These are phyloP conservation scores for Phytophthora niederhauseri DNA, from an alignment of 352 stramenopile genomes.

Conservation along the genomic window DNA sequence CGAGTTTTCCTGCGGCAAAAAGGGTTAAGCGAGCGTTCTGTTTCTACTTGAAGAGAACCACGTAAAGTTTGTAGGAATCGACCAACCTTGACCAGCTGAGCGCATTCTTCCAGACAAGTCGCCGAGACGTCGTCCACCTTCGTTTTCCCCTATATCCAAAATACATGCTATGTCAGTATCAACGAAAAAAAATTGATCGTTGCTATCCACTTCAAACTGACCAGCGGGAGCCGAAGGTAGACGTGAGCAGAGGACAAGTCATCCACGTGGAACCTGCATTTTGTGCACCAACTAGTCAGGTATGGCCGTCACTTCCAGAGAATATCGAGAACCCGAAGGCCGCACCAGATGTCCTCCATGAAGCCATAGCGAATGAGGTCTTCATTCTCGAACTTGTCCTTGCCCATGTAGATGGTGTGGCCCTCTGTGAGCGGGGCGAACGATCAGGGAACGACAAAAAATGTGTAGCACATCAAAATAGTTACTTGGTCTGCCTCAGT, in stretches of 20 bases:
- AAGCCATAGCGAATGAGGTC: slow-evolving; percentile 98
- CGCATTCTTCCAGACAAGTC: slow-evolving; percentile 88
- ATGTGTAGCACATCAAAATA: background rate
- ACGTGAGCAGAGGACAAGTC: slow-evolving; percentile 98
- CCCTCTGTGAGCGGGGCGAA: slow-evolving; percentile 60
- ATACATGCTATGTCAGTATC: background rate
- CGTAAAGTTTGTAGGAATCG: background rate
- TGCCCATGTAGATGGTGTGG: slow-evolving; percentile 97
- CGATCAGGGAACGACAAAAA: too few relatives aligned
- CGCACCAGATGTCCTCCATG: slow-evolving; percentile 94
- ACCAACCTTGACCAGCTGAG: slow-evolving; percentile 91
- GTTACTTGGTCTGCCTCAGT: background rate
- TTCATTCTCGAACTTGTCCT: slow-evolving; percentile 99
- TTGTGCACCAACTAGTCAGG: background rate
- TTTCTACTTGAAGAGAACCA: background rate
- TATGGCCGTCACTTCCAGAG: background rate
- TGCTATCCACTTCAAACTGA: slow-evolving; percentile 32
- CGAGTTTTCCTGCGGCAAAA: slow-evolving; percentile 81
- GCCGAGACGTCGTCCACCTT: slow-evolving; percentile 82
- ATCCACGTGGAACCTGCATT: slow-evolving; percentile 96
- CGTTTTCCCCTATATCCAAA: slow-evolving; percentile 54
- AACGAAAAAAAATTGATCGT: background rate
- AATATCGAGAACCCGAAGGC: background rate
- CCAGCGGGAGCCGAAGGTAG: slow-evolving; percentile 94
- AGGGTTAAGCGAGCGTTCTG: background rate